phyloP scores from a whole-genome alignment of 2,329 filamentous ascomycete genomes.

The Fusarium fujikuroi region DNA sequence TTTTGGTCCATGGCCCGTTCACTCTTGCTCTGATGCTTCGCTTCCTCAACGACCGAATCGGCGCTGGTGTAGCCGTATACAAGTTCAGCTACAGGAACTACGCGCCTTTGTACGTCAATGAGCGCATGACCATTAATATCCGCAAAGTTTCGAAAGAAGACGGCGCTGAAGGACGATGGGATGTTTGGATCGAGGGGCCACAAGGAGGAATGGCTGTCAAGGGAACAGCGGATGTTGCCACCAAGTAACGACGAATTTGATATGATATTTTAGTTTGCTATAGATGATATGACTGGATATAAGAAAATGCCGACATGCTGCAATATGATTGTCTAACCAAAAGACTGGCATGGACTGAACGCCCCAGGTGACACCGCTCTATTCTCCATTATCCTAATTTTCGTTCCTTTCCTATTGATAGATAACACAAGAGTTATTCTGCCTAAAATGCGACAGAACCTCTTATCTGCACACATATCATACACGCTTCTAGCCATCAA shows the following conservation, averaged over 20 bases:
- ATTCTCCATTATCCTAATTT: constrained; percentile 9
- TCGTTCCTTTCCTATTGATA: neutral
- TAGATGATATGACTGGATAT: constrained; percentile 9
- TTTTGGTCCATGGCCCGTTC: constrained; percentile 89
- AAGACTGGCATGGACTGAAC: constrained; percentile 7
- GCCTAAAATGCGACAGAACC: neutral
- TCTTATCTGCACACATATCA: constrained; percentile 14
- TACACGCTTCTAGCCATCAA: constrained; percentile 12
- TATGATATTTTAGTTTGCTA: neutral
- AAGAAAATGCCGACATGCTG: constrained; percentile 26
- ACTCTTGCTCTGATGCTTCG: constrained; percentile 80
- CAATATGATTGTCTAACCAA: constrained; percentile 20
- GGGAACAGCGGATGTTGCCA: constrained; percentile 55
- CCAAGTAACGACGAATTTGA: neutral
- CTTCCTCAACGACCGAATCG: constrained; percentile 57
- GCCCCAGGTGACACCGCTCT: constrained; percentile 1
- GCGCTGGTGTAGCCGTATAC: constrained; percentile 52
- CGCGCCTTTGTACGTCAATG: constrained; percentile 80
- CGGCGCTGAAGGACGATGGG: constrained; percentile 51
- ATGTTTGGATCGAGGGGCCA: constrained; percentile 54
- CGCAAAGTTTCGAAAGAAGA: constrained; percentile 53
- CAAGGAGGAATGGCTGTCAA: constrained; percentile 72
- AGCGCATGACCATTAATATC: constrained; percentile 77
- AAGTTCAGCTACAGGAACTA: constrained; percentile 83
- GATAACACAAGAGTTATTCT: neutral